Percentiles rank a stretch among this genome's conserved stretches.
phyloP scores from a whole-genome alignment of 2,329 filamentous ascomycete species.

The Purpureocillium takamizusanense region DNA sequence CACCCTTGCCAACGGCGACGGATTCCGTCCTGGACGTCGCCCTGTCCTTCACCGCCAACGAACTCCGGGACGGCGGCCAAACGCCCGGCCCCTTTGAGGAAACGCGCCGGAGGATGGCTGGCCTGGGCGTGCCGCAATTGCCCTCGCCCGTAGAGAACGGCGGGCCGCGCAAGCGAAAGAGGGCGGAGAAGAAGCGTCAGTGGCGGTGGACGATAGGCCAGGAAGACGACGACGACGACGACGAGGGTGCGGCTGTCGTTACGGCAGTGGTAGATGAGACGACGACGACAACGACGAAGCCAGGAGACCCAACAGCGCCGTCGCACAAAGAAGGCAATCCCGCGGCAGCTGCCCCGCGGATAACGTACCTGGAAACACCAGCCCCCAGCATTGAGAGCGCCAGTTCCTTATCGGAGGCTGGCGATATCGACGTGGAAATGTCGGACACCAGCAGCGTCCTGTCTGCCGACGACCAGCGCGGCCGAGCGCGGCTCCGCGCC shows the following conservation, averaged over 20 bases:
- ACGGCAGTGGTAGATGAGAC: no score
- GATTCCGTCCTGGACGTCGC: conserved; percentile 38
- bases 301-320: no score
- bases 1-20: conserved; percentile 18
- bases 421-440: conserved; percentile 40
- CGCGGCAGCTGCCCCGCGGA: conserved; percentile 4
- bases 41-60: conserved; percentile 42
- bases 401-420: conserved; percentile 17
- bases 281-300: no score
- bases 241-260: not conserved
- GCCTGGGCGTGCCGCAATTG: conserved; percentile 30
- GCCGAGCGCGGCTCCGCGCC: conserved; percentile 8
- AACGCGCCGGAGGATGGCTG: conserved; percentile 48
- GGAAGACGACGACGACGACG: conserved; percentile 35
- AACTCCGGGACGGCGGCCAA: conserved; percentile 50
- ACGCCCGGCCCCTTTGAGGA: conserved; percentile 57
- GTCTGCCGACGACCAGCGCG: conserved; percentile 24
- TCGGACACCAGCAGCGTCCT: conserved; percentile 34
- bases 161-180: conserved; percentile 43
- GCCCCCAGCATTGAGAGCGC: conserved; percentile 32
- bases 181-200: conserved; percentile 50
- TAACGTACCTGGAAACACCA: conserved; percentile 20
- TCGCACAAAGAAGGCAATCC: no score
- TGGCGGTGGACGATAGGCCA: conserved; percentile 60
- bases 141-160: conserved; percentile 28